phyloP scores from a whole-genome alignment of 2,329 filamentous ascomycete species.

The Celoporthe dispersa region DNA sequence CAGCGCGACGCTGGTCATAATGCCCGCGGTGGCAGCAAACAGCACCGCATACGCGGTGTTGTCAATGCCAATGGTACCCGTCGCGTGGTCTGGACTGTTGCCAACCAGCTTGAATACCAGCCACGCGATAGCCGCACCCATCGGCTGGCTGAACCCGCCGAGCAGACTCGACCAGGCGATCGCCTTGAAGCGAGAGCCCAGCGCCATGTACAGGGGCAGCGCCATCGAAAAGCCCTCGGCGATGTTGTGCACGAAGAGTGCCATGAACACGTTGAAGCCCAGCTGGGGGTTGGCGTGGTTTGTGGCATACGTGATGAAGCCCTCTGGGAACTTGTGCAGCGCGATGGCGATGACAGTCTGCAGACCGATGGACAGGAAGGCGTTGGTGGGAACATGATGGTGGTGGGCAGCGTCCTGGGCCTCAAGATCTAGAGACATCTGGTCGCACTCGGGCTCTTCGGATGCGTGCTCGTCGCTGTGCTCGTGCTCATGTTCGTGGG shows the following conservation, averaged over 20 bases:
- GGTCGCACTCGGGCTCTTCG: conserved; percentile 31
- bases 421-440: conserved; percentile 48
- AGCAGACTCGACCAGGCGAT: conserved; percentile 84
- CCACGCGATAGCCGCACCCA: conserved; percentile 83
- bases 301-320: conserved; percentile 90
- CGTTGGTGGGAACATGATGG: conserved; percentile 93
- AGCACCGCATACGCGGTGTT: conserved; percentile 74
- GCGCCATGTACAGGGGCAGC: conserved; percentile 87
- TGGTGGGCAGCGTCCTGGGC: conserved; percentile 64
- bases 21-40: conserved; percentile 88
- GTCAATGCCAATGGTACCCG: conserved; percentile 47
- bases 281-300: conserved; percentile 92
- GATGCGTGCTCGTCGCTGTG: conserved; percentile 21
- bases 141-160: conserved; percentile 84
- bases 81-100: conserved; percentile 37
- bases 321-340: conserved; percentile 91
- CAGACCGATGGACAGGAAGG: conserved; percentile 91
- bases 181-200: conserved; percentile 77
- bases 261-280: conserved; percentile 91
- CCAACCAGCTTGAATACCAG: conserved; percentile 80
- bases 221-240: conserved; percentile 96
- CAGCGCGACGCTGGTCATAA: conserved; percentile 93
- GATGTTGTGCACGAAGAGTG: conserved; percentile 97
- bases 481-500: conserved; percentile 25
- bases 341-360: conserved; percentile 96